Evolutionary conservation across 2,329 filamentous ascomycete species (phyloP).

Genomic region (Alternaria novae-zelandiae): DNA sequence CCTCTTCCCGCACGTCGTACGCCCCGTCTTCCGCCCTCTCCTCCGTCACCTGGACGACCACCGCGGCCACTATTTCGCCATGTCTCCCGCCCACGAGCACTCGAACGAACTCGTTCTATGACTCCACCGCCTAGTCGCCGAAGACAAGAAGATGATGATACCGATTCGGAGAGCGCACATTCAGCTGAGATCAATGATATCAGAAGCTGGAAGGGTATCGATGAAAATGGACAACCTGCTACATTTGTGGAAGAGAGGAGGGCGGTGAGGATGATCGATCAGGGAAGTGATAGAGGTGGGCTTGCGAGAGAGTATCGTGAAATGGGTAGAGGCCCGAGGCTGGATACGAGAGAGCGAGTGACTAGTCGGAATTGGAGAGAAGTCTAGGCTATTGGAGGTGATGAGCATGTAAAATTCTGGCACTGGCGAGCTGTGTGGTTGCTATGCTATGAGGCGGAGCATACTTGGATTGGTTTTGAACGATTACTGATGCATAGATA

Average conservation of each 20-base stretch:
- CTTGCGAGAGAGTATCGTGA: constrained; percentile 4
- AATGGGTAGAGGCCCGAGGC: background rate
- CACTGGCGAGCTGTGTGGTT: background rate
- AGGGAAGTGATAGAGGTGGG: constrained; percentile 12
- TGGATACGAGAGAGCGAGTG: constrained; percentile 2
- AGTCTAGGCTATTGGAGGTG: background rate
- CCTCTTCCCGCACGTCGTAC: constrained; percentile 9
- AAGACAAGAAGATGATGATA: constrained; percentile 23
- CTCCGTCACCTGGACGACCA: constrained; percentile 8
- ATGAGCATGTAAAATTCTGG: background rate
- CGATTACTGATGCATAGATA: background rate
- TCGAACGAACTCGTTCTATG: constrained; percentile 11
- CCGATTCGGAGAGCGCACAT: constrained; percentile 33
- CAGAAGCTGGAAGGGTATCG: constrained; percentile 35
- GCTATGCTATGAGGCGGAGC: background rate
- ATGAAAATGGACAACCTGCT: constrained; percentile 36
- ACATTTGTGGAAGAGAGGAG: constrained; percentile 37
- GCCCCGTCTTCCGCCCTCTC: constrained; percentile 3
- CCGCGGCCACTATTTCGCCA: constrained; percentile 20
- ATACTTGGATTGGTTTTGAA: background rate
- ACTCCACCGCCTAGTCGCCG: constrained; percentile 10
- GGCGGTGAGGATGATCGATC: constrained; percentile 17
- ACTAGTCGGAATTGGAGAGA: constrained; percentile 13
- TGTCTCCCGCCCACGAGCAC: constrained; percentile 10
- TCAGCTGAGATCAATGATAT: constrained; percentile 23